Percentiles rank a stretch among this genome's conserved stretches.
These are phyloP conservation scores for Neurospora pannonica DNA, from an alignment of 495 filamentous ascomycete genomes.

Conservation along the genomic window DNA sequence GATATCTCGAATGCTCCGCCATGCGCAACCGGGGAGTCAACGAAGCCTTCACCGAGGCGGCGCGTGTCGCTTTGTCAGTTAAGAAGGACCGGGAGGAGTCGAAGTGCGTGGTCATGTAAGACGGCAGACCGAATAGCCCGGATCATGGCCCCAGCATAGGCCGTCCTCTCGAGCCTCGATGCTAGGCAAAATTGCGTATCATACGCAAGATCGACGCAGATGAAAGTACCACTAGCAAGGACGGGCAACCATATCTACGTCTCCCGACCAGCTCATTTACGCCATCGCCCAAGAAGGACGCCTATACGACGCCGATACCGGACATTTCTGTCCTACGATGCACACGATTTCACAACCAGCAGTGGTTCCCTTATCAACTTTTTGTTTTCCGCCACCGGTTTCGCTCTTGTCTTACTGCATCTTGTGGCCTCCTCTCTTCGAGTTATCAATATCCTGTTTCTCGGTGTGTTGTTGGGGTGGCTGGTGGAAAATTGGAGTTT, in stretches of 20 bases:
- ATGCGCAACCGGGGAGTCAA: constrained; percentile 96
- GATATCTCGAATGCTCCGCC: constrained; percentile 97
- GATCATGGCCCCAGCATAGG: background rate
- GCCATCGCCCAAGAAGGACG: background rate
- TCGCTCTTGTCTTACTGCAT: background rate
- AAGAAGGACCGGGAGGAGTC: constrained; percentile 52
- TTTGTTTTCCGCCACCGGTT: background rate
- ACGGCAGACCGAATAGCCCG: background rate
- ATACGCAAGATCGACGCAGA: background rate
- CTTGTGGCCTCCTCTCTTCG: background rate
- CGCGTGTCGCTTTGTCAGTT: constrained; percentile 87
- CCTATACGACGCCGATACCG: background rate
- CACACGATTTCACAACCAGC: background rate
- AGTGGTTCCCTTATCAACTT: background rate
- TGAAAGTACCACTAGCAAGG: background rate
- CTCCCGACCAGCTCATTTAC: background rate
- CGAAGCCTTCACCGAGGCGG: constrained; percentile 96
- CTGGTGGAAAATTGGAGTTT: constrained; percentile 1
- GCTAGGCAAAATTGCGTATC: background rate
- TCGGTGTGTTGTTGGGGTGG: constrained; percentile 4
- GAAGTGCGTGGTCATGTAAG: constrained; percentile 51
- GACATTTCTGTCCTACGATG: background rate
- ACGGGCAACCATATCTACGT: background rate
- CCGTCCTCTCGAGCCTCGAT: background rate
- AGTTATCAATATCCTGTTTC: background rate